Evolutionary conservation across 2,329 filamentous ascomycete species (phyloP), one percentile per base, ranked within the genome.

Genomic region (Polytolypa hystricis): DNA sequence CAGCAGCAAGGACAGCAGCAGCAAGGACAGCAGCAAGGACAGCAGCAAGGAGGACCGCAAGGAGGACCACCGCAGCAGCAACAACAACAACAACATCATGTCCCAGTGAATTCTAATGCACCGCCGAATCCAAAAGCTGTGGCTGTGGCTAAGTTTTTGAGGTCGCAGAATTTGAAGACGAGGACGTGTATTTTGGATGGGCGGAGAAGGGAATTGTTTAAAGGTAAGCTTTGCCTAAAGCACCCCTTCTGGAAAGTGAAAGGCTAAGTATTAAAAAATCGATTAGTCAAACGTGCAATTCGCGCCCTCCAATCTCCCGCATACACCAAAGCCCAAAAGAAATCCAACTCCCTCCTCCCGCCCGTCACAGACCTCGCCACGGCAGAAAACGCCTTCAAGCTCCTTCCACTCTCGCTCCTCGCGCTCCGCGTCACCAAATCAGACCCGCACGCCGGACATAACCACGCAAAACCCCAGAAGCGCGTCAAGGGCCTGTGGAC

Each of bases 201-300:
- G 52, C 87, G 95, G 70, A 77, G 91, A 53, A 96, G 94, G 65
- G 89, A 98, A 47, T 93, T 98, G 84, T 96, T 98, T 64, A 82
- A 81, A 71, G 86, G 85, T 89, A 68, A 30, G 36, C 12, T 35
- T 33, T 31, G 35, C 11, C 16, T 4, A 11, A 7, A 12, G 16
- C 16, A 10, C 9, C 15, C 17, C 12, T 20, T 8, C 4, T 15
- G 2, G 10, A 3, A 3, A 10, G 5, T 11, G 19, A n/a, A 38
- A 28, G 35, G 15, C 37, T 39, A 35, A 40, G 15, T 23, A 10
- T 15, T 8, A 14, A 16, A n/a, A 7, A 5, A n/a, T 7, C 15
- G 29, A 8, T 11, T 47, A 93, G 91, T 98, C 59, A 96, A 96
- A 72, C 84, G 91, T 57, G 91, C 91, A 27, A 80, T 98, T 43